phyloP scores from a whole-genome alignment of 352 stramenopile species.

The Peronosclerospora sorghi region DNA sequence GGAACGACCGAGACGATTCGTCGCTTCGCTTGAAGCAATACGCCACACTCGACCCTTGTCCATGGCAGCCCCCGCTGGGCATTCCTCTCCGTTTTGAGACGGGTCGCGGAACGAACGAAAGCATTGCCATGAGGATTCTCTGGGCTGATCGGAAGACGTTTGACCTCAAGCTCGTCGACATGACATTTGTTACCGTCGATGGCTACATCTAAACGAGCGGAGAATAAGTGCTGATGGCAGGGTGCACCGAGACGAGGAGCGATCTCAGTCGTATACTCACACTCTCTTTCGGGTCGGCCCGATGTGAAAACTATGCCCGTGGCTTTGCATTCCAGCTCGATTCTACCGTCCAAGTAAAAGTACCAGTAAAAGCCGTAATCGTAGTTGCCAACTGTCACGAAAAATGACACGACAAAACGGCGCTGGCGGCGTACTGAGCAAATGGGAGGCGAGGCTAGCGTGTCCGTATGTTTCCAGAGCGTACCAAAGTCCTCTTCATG shows the following conservation, averaged over 20 bases:
- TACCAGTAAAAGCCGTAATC: conserved; percentile 58
- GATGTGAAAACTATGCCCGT: conserved; percentile 77
- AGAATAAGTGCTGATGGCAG: conserved; percentile 77
- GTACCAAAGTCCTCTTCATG: conserved; percentile 22
- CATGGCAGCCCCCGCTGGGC: conserved; percentile 33
- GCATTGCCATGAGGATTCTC: conserved; percentile 52
- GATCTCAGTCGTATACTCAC: conserved; percentile 35
- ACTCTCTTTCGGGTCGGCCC: conserved; percentile 43
- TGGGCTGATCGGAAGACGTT: conserved; percentile 26
- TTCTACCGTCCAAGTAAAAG: conserved; percentile 28
- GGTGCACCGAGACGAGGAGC: conserved; percentile 53
- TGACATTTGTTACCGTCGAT: conserved; percentile 51
- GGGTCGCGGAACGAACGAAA: conserved; percentile 38
- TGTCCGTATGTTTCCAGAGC: conserved; percentile 65
- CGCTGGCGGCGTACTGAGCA: conserved; percentile 44
- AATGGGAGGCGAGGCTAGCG: conserved; percentile 13
- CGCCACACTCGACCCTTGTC: conserved; percentile 55
- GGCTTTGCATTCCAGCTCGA: conserved; percentile 76
- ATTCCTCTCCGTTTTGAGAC: conserved; percentile 36
- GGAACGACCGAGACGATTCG: conserved; percentile 52
- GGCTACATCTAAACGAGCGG: conserved; percentile 58
- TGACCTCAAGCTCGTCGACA: conserved; percentile 49
- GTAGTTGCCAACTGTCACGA: conserved; percentile 82
- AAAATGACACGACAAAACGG: conserved; percentile 75
- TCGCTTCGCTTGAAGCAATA: conserved; percentile 46